Evolutionary conservation across 228 moss, liverwort and hornwort genomes (phyloP).

Genomic region (Sphagnum magellanicum): DNA sequence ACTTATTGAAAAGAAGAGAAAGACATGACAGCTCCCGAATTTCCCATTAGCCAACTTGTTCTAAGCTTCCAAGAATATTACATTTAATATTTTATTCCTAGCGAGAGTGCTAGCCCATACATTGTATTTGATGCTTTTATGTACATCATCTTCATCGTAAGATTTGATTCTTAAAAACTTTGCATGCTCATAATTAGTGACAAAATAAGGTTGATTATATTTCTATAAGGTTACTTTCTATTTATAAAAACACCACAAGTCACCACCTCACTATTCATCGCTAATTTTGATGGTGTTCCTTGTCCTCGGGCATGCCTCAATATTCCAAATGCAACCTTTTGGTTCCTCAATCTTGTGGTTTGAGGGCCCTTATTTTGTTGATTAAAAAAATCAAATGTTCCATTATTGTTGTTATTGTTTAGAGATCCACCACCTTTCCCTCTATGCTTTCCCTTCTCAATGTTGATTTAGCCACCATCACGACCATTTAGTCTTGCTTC

Average conservation of each 20-base stretch:
- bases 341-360: constrained; percentile 82
- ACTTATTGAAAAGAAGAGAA: constrained; percentile 97
- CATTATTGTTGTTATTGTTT: constrained; percentile 62
- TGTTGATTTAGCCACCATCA: constrained; percentile 62
- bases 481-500: constrained; percentile 67
- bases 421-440: constrained; percentile 68
- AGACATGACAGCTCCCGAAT: constrained; percentile 60
- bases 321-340: constrained; percentile 65
- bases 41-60: constrained; percentile 33
- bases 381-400: constrained; percentile 81
- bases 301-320: constrained; percentile 79
- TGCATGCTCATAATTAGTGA: constrained; percentile 76
- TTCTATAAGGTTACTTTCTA: constrained; percentile 77
- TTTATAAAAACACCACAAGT: constrained; percentile 47
- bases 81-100: constrained; percentile 92
- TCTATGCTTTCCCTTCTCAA: constrained; percentile 72
- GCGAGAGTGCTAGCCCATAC: constrained; percentile 99
- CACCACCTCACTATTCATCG: constrained; percentile 64
- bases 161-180: constrained; percentile 99
- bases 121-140: constrained; percentile 98
- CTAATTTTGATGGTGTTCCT: constrained; percentile 43
- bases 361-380: constrained; percentile 99
- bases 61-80: constrained; percentile 75
- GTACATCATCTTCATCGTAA: constrained; percentile 98
- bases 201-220: constrained; percentile 87